These are phyloP conservation scores for Vigna hirtella DNA, from an alignment of 306 rosid genomes.

Conservation along the genomic window DNA sequence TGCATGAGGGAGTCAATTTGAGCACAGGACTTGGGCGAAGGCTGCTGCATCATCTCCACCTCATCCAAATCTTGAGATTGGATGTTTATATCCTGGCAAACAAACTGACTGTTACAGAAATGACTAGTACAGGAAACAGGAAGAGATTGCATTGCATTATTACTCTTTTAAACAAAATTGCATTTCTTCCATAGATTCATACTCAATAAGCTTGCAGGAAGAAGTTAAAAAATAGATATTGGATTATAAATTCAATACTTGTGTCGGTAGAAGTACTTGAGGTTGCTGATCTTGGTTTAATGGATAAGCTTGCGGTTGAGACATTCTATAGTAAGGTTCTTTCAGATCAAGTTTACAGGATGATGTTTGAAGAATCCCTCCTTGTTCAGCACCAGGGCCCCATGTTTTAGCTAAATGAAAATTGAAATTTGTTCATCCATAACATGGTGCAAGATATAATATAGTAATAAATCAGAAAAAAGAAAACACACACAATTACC, in stretches of 20 bases:
- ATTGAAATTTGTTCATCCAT: slow-evolving; percentile 40
- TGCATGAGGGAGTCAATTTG: slow-evolving; percentile 63
- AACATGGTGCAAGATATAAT: slow-evolving; percentile 28
- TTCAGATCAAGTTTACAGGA: slow-evolving; percentile 89
- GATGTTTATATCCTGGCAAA: slow-evolving; percentile 61
- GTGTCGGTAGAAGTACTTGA: slow-evolving; percentile 54
- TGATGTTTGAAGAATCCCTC: slow-evolving; percentile 81
- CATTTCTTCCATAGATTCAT: not conserved
- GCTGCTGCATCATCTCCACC: slow-evolving; percentile 61
- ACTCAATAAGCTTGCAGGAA: not conserved
- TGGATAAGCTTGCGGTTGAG: slow-evolving; percentile 79
- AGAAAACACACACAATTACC: slow-evolving; percentile 21
- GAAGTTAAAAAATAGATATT: not conserved
- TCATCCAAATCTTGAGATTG: slow-evolving; percentile 76
- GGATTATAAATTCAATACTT: slow-evolving; percentile 53
- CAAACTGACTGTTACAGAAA: slow-evolving; percentile 6
- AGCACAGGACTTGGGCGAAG: slow-evolving; percentile 65
- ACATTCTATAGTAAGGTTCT: slow-evolving; percentile 95
- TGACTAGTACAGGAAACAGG: not conserved
- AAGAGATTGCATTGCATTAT: not conserved
- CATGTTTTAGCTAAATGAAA: slow-evolving; percentile 77
- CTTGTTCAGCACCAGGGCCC: slow-evolving; percentile 93
- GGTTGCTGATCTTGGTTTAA: slow-evolving; percentile 74
- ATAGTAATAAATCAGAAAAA: not conserved
- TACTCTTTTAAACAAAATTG: not conserved